Evolutionary conservation across 73 alveolate species (phyloP).

Genomic region (Paramecium primaurelia): DNA sequence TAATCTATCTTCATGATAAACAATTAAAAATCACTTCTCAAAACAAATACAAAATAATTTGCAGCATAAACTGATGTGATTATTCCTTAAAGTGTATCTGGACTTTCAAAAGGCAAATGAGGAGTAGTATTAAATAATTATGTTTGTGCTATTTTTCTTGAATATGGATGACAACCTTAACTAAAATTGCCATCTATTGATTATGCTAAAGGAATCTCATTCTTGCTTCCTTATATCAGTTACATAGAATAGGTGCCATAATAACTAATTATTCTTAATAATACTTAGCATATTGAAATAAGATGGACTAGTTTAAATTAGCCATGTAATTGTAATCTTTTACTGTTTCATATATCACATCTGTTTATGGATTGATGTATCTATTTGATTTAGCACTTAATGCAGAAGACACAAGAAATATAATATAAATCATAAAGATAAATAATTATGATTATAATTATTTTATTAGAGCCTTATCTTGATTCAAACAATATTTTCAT

Average conservation of each 20-base stretch:
- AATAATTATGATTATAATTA: background rate
- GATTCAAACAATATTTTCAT: background rate
- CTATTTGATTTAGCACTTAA: background rate
- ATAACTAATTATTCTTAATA: background rate
- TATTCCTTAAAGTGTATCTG: background rate
- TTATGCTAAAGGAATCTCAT: background rate
- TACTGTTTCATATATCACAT: background rate
- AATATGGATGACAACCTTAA: conserved; percentile 25
- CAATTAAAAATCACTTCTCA: background rate
- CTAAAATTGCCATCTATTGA: background rate
- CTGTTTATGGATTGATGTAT: background rate
- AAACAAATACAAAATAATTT: background rate
- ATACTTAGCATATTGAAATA: conserved; percentile 12
- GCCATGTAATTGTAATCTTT: background rate
- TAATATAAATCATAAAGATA: background rate
- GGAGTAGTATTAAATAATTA: background rate
- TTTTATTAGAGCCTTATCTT: background rate
- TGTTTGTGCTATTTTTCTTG: background rate
- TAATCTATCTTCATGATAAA: background rate
- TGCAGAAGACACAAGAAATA: background rate
- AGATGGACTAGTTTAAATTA: background rate
- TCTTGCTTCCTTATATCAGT: background rate
- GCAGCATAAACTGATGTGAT: background rate
- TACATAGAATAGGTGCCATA: background rate
- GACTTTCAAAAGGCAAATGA: background rate